Base-by-base conservation (phyloP, 192 early-diverging fungal genomes). In the Thamnidium elegans region DNA sequence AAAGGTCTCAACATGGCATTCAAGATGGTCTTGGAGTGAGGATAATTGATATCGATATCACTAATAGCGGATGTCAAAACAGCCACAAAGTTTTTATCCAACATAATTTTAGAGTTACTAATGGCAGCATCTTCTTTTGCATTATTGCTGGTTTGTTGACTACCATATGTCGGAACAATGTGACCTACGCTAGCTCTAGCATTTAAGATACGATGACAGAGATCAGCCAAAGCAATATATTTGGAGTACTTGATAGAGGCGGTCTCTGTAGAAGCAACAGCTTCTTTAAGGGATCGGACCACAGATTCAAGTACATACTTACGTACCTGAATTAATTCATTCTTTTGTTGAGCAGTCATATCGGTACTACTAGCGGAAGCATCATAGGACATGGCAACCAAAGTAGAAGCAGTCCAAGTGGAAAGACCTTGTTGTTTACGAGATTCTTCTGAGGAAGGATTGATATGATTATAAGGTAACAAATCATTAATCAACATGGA, bases 1-100 rank as follows among this genome's bases (percentile, higher is more conserved):
- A 98, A 80, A 6, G 95, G 97, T 50, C 91, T 90, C 52, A 98
- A 63, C 56, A 99, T 79, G 4, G 88, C 71, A 26, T 76, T 86
- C 11, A 96, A 83, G 30, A 97, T 81, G 14, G 78, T 75, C 48
- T 84, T 89, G 31, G 91, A 83, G 45, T 84, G 78, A 7, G 97
- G 97, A 67, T 97, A 93, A 69, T 95, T 92, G 34, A 94, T 75
- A 69, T 99, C 95, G 39, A 99, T 80, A 58, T 94, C 92, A 36
- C 84, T 87, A 19, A 94, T 73, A 2, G 91, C 84, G 39, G 81
- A 85, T 5, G 94, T 94, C 26, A 99, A 69, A 2, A 89, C 75
- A 42, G 78, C 82, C 0, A 95, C 89, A 66, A 92, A 91, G 7
- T 87, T 85, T 53, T 94, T 95, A 39, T 98, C 95, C 23, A 99